Evolutionary conservation across 164 flowering plant genomes (phyloP).

Genomic region (Berberis vulgaris): DNA sequence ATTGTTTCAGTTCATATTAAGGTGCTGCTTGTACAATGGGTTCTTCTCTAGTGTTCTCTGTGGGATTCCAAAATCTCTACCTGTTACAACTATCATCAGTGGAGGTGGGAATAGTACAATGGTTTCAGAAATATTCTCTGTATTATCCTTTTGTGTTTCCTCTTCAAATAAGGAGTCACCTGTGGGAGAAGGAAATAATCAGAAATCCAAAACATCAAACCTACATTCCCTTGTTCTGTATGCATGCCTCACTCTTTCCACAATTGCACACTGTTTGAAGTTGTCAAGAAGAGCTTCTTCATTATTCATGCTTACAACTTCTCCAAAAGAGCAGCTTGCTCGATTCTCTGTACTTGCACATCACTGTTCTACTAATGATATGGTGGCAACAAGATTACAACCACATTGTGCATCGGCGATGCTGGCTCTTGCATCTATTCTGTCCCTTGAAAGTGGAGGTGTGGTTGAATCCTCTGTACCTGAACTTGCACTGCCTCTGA

Average conservation of each 20-base stretch:
- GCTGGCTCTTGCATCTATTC: slow-evolving; percentile 85
- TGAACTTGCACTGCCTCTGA: slow-evolving; percentile 72
- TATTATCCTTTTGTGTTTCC: slow-evolving; percentile 52
- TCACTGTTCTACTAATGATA: slow-evolving; percentile 57
- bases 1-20: slow-evolving; percentile 62
- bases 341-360: slow-evolving; percentile 69
- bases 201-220: slow-evolving; percentile 45
- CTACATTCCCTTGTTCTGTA: slow-evolving; percentile 43
- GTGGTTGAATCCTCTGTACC: slow-evolving; percentile 45
- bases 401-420: slow-evolving; percentile 72
- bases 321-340: slow-evolving; percentile 65
- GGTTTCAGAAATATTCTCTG: slow-evolving; percentile 69
- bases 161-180: slow-evolving; percentile 39
- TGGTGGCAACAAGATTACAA: slow-evolving; percentile 32
- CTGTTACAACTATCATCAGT: slow-evolving; percentile 63
- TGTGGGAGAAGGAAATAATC: slow-evolving; percentile 32
- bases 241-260: slow-evolving; percentile 69
- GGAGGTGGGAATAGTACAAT: slow-evolving; percentile 89
- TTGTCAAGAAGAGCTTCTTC: slow-evolving; percentile 68
- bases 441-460: slow-evolving; percentile 64
- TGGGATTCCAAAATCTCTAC: slow-evolving; percentile 72
- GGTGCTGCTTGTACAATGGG: slow-evolving; percentile 62
- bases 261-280: slow-evolving; percentile 70
- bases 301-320: slow-evolving; percentile 61
- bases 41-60: slow-evolving; percentile 50